Evolutionary conservation across 1,284 basidiomycete genomes (phyloP), one percentile per base, ranked within the genome.

Genomic region (Austroboletus niveus): DNA sequence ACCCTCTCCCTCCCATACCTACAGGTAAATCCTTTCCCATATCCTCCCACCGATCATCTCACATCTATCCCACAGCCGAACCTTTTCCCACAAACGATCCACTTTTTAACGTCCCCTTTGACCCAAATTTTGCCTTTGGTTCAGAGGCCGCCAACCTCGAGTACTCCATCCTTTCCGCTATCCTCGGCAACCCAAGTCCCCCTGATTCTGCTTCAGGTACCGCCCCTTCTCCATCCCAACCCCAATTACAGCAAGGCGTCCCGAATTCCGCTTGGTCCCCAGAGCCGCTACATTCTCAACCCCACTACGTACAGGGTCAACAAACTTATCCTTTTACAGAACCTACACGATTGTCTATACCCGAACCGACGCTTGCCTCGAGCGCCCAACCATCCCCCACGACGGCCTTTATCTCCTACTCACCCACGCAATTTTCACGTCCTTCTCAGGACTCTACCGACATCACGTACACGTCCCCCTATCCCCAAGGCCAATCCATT

Each of bases 81-180:
- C 69, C 75, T 17, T 79, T 80, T 61, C 66, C 75, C 47, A 75
- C 75, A 58, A 77, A 69, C 53, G 82, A 87, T 55, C 75, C 83
- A 8, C 77, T 92, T 59, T 82, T 85, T 64, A 75, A 79, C 57
- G 68, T 83, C 20, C 63, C 82, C 27, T 80, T 87, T 64, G 81
- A 88, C 63, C 78, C 82, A 48, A 75, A 72, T 62, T 85, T 84
- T 65, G 64, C 81, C 38, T 93, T 92, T 68, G 89, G 86, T 45
- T 91, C 90, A 40, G 90, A 94, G 68, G 89, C 89, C 15, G 91
- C 91, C 14, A 94, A 93, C 67, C 77, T 94, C 54, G 94, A 96
- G 66, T 95, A 95, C 70, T 92, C 90, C 44, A 94, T 95, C 55
- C 79, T 96, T 8, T 91, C 89, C 34, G 87, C 88, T n/a, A 95